A percentile compares a stretch with the other conserved stretches of the same genome.
phyloP scores from a whole-genome alignment of 768 basidiomycete species.

The Mycena galericulata region DNA sequence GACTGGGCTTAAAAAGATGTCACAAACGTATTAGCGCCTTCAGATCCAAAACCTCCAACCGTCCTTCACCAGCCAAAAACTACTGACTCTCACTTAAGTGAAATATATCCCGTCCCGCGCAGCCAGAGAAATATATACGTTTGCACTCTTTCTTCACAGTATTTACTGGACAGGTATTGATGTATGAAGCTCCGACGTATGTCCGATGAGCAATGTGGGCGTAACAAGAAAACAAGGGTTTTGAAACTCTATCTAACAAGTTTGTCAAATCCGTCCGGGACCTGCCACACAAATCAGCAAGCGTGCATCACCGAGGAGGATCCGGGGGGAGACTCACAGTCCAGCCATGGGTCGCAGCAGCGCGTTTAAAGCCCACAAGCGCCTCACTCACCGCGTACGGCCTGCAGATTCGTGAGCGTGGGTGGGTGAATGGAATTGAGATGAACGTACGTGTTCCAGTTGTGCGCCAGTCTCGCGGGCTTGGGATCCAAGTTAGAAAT shows the following conservation, averaged over 20 bases:
- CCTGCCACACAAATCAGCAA: constrained; percentile 34
- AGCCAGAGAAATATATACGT: no score
- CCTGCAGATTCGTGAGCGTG: constrained; percentile 35
- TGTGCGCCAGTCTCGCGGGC: constrained; percentile 66
- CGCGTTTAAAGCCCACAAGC: constrained; percentile 71
- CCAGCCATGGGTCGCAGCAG: constrained; percentile 75
- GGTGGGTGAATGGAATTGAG: not conserved
- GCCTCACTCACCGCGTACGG: constrained; percentile 69
- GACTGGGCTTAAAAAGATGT: no score
- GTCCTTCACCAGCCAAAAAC: no score
- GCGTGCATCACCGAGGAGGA: not conserved
- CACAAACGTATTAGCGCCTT: no score
- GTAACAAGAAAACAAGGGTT: no score
- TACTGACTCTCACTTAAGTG: no score
- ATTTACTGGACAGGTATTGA: no score
- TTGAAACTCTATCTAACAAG: constrained; percentile 50
- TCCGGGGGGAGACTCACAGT: constrained; percentile 50
- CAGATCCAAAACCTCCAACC: no score
- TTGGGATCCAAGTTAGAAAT: constrained; percentile 75
- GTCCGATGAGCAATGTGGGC: no score
- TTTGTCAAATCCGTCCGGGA: constrained; percentile 50
- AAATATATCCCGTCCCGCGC: no score
- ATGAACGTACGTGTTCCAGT: constrained; percentile 60
- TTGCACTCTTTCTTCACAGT: no score
- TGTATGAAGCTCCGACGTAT: no score